phyloP scores from a whole-genome alignment of 352 stramenopile genomes.

The Phytophthora capsici region DNA sequence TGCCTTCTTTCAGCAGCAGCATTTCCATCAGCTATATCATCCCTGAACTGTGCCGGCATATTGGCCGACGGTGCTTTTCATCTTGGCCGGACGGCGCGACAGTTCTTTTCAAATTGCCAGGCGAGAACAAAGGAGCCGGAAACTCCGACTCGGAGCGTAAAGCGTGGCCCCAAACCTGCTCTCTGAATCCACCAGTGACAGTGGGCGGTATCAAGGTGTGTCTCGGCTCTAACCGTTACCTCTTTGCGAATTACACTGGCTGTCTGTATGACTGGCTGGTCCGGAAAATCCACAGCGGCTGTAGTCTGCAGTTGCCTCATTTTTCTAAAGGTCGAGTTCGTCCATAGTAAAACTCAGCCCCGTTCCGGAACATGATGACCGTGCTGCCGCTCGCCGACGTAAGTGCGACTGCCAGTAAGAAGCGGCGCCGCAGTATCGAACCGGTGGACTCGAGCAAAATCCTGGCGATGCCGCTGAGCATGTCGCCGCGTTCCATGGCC shows the following conservation, averaged over 20 bases:
- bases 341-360: slow-evolving; percentile 4
- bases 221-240: slow-evolving; percentile 32
- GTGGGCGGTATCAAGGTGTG: slow-evolving; percentile 28
- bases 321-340: slow-evolving; percentile 29
- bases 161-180: slow-evolving; percentile 22
- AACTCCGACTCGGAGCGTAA: neutral
- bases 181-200: slow-evolving; percentile 38
- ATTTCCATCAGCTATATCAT: no score
- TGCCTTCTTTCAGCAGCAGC: neutral
- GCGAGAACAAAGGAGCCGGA: slow-evolving; percentile 28
- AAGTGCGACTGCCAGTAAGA: slow-evolving; percentile 51
- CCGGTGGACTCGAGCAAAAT: slow-evolving; percentile 62
- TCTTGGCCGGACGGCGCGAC: neutral
- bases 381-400: slow-evolving; percentile 40
- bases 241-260: slow-evolving; percentile 23
- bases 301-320: slow-evolving; percentile 15
- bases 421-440: slow-evolving; percentile 73
- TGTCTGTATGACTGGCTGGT: slow-evolving; percentile 41
- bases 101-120: neutral
- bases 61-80: neutral
- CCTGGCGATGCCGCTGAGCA: slow-evolving; percentile 50
- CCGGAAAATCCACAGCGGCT: slow-evolving; percentile 33
- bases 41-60: no score
- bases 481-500: slow-evolving; percentile 43
- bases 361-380: slow-evolving; percentile 49